Evolutionary conservation across 495 filamentous ascomycete species (phyloP), one percentile per base, ranked within the genome.

Genomic region (Beverwykella pulmonaria): DNA sequence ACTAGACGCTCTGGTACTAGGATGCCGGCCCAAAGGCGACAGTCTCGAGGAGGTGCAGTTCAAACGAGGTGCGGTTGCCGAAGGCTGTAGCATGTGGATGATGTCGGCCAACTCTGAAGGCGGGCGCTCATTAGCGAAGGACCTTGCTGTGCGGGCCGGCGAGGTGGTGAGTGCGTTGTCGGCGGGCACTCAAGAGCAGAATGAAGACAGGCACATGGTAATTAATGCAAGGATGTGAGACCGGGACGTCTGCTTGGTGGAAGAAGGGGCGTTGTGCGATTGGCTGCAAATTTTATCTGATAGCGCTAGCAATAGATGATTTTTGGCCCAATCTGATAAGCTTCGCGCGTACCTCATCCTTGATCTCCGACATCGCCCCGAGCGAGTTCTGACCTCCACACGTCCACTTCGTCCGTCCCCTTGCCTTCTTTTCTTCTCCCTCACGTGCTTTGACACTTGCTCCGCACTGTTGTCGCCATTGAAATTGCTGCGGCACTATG

Each of bases 21-120:
- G 65, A 9, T 68, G 65, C 30, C 65, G 65, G 25, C 59, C 63
- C 53, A 68, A 68, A 32, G 65, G 65, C 27, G 65, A 63, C 29
- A 57, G 65, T 57, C 65, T 68, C 12, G 53, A 68, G 27, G 65
- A 68, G 44, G 59, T 68, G n/a, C 65, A 63, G 34, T 68, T 68
- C 65, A 68, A 68, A 47, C 65, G 65, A 29, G 59, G 59, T 14
- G 53, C 53, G 1, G 65, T 68, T 26, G 52, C 46, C 22, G 53
- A 52, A 19, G 36, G 59, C 30, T 68, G 65, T 32, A 52, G 47
- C 14, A 63, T 68, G 59, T 68, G 65, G 65, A n/a, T 68, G 65
- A 53, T 68, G 29, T 58, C 59, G 29, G 59, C 65, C 7, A 46
- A 54, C n/a, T 58, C 59, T 3, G 59, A 68, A 5, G 65, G 59